phyloP scores from a whole-genome alignment of 2,329 filamentous ascomycete species.

The Pseudonectria buxi region DNA sequence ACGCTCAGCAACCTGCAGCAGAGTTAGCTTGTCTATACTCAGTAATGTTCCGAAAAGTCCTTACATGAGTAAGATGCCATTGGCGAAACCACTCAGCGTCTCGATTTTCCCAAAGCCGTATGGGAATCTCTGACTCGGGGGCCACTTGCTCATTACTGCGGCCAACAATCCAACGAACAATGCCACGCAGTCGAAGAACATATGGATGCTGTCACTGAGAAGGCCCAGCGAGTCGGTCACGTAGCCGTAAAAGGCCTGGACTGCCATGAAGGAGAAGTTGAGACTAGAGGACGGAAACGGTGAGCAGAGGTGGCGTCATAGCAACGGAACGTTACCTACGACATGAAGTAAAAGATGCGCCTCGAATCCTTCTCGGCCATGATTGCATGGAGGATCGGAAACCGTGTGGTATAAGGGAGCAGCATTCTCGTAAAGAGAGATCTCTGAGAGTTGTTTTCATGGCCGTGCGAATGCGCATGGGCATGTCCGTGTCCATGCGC shows the following conservation, averaged over 20 bases:
- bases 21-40: constrained; percentile 7
- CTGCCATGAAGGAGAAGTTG: constrained; percentile 90
- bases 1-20: constrained; percentile 71
- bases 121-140: constrained; percentile 78
- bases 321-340: constrained; percentile 44
- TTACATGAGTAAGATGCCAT: constrained; percentile 88
- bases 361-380: constrained; percentile 87
- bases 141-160: constrained; percentile 95
- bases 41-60: constrained; percentile 21
- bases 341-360: constrained; percentile 95
- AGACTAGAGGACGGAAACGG: constrained; percentile 46
- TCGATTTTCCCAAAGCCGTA: constrained; percentile 98
- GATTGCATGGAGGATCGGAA: constrained; percentile 78
- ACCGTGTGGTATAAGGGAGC: constrained; percentile 60
- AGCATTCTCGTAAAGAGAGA: constrained; percentile 68
- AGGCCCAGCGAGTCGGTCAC: constrained; percentile 87
- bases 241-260: constrained; percentile 92
- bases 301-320: constrained; percentile 4
- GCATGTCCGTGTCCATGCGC: constrained; percentile 19
- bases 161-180: constrained; percentile 85
- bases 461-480: constrained; percentile 25
- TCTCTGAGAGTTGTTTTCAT: constrained; percentile 40
- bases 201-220: constrained; percentile 97
- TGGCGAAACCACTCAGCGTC: constrained; percentile 91
- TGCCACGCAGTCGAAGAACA: constrained; percentile 97